These are phyloP conservation scores for Caryopteris hybrid DNA, from an alignment of 305 asterid genomes.

Conservation along the genomic window DNA sequence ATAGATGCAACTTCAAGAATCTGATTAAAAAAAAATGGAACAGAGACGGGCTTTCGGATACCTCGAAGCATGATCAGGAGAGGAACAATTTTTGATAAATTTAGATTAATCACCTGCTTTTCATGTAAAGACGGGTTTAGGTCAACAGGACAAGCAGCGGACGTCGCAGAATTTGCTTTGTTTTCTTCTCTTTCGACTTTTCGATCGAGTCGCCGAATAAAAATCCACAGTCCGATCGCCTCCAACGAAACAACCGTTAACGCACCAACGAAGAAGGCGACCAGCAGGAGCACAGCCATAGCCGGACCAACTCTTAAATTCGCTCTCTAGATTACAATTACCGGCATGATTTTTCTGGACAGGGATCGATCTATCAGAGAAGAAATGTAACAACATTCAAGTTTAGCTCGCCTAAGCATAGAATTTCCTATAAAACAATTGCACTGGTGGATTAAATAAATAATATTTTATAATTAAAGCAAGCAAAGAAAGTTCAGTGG, in stretches of 20 bases:
- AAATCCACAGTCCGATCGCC: constrained; percentile 43
- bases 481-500: too few species aligned
- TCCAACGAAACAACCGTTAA: constrained; percentile 51
- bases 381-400: neutral
- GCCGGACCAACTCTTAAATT: constrained; percentile 14
- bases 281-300: constrained; percentile 40
- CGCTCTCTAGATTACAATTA: constrained; percentile 9
- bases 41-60: constrained; percentile 11
- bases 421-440: too few species aligned
- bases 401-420: neutral
- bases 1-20: neutral
- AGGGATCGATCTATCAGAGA: constrained; percentile 4
- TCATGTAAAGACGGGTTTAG: constrained; percentile 43
- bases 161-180: constrained; percentile 19
- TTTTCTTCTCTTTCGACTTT: constrained; percentile 32
- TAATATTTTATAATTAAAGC: too few species aligned
- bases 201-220: constrained; percentile 49
- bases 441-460: too few species aligned
- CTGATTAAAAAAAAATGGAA: neutral
- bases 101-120: constrained; percentile 54
- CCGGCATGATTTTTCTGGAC: neutral
- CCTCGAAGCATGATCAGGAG: neutral
- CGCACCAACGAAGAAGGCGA: constrained; percentile 61
- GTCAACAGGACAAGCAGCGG: constrained; percentile 25
- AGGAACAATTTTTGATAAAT: neutral